Conservation (phyloP, 164 flowering plant genomes). For the Cinnamomum chago region DNA sequence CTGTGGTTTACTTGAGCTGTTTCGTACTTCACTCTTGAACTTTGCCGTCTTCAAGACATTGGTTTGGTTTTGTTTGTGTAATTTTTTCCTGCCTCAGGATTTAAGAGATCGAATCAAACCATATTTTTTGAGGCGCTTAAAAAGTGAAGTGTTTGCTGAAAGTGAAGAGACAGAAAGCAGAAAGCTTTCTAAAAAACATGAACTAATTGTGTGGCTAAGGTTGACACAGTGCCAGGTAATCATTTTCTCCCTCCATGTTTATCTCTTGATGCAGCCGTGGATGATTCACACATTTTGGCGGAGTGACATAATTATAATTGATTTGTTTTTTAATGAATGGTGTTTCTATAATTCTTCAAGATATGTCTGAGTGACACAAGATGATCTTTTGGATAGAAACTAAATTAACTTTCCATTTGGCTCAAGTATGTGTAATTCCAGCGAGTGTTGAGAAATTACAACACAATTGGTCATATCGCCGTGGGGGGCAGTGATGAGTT, state of each 20-base stretch:
- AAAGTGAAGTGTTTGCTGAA: conserved; percentile 78
- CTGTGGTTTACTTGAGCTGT: neutral
- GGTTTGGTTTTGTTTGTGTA: neutral
- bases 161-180: conserved; percentile 27
- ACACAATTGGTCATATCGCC: no score
- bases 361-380: no score
- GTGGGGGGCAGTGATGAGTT: no score
- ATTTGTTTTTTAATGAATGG: no score
- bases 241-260: neutral
- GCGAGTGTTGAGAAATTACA: no score
- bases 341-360: no score
- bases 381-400: no score
- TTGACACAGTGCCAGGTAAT: conserved; percentile 79
- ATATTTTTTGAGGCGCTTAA: conserved; percentile 86
- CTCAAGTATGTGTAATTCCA: no score
- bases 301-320: no score
- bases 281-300: no score
- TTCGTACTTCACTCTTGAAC: neutral
- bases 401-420: no score
- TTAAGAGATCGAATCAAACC: conserved; percentile 87
- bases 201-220: conserved; percentile 90
- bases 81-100: conserved; percentile 37
- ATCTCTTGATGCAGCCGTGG: neutral
- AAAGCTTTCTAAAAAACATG: conserved; percentile 82
- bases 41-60: neutral